Percentiles rank a stretch among this genome's conserved stretches.
Conservation (phyloP, 2,329 filamentous ascomycete genomes). For the Exophiala spinifera region DNA sequence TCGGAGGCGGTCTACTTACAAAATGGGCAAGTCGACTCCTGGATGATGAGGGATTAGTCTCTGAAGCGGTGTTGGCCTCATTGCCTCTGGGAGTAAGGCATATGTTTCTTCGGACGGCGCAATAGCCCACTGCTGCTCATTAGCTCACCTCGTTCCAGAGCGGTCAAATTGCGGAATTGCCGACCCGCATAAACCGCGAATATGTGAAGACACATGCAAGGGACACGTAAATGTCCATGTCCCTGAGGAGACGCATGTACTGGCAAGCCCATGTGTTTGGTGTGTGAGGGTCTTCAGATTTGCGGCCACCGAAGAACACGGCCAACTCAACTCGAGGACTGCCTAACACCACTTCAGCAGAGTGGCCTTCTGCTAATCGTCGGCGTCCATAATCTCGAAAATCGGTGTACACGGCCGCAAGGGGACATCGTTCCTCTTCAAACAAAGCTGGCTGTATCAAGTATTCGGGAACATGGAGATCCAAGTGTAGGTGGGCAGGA, state of each 20-base stretch:
- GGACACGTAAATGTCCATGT: constrained; percentile 10
- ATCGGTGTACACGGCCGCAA: constrained; percentile 13
- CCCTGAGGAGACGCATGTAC: constrained; percentile 12
- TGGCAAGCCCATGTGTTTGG: constrained; percentile 14
- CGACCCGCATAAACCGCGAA: constrained; percentile 16
- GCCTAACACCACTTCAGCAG: constrained; percentile 4
- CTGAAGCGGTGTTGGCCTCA: constrained; percentile 14
- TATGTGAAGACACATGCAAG: constrained; percentile 7
- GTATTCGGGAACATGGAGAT: constrained; percentile 9
- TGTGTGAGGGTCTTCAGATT: constrained; percentile 7
- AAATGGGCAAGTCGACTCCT: constrained; percentile 11
- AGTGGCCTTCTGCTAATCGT: constrained; percentile 8
- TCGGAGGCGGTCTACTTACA: constrained; percentile 1
- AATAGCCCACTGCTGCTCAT: constrained; percentile 8
- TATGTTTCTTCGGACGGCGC: constrained; percentile 10
- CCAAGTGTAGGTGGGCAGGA: neutral
- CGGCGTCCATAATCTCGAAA: constrained; percentile 12
- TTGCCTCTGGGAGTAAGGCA: constrained; percentile 11
- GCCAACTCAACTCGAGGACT: constrained; percentile 4
- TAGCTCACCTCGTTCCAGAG: neutral
- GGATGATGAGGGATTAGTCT: constrained; percentile 12
- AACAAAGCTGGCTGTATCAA: constrained; percentile 10
- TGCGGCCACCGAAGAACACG: constrained; percentile 7
- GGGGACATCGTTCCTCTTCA: constrained; percentile 11
- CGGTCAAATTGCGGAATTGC: neutral